Evolutionary conservation across 129 eudicot species (phyloP).

Genomic region (Lactuca sativa): DNA sequence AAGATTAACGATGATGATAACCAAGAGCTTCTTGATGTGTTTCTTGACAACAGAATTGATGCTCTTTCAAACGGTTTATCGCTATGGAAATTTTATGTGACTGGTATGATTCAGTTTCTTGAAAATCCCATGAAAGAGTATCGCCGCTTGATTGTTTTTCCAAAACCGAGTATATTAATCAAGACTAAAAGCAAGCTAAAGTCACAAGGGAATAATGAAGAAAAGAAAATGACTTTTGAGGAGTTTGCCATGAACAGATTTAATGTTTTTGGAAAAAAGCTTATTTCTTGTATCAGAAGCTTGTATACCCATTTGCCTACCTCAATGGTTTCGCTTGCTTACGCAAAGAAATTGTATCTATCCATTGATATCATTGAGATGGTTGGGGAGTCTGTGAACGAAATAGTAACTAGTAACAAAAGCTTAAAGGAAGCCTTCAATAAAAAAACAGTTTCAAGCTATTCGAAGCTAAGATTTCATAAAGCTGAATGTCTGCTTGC

Average conservation of each 20-base stretch:
- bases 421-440: slow-evolving; percentile 25
- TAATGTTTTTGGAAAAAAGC: background rate
- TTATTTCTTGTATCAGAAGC: slow-evolving; percentile 31
- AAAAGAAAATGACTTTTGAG: slow-evolving; percentile 30
- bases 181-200: background rate
- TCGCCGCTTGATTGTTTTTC: background rate
- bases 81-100: background rate
- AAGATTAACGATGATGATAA: slow-evolving; percentile 36
- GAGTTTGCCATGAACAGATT: slow-evolving; percentile 28
- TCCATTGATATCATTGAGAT: slow-evolving; percentile 23
- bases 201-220: background rate
- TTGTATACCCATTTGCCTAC: slow-evolving; percentile 68
- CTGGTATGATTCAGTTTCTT: too few species aligned
- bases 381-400: slow-evolving; percentile 11
- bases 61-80: slow-evolving; percentile 40
- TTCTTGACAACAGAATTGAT: slow-evolving; percentile 46
- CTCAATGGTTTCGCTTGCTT: slow-evolving; percentile 28
- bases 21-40: slow-evolving; percentile 39
- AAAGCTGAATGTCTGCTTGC: slow-evolving; percentile 31
- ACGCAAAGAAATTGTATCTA: slow-evolving; percentile 34
- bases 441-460: background rate
- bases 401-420: slow-evolving; percentile 16
- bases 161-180: background rate
- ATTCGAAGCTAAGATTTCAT: background rate
- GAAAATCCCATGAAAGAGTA: too few species aligned